Percentiles rank a stretch among this genome's conserved stretches.
phyloP scores from a whole-genome alignment of 2,329 filamentous ascomycete species.

The Arachnomyces sp. region DNA sequence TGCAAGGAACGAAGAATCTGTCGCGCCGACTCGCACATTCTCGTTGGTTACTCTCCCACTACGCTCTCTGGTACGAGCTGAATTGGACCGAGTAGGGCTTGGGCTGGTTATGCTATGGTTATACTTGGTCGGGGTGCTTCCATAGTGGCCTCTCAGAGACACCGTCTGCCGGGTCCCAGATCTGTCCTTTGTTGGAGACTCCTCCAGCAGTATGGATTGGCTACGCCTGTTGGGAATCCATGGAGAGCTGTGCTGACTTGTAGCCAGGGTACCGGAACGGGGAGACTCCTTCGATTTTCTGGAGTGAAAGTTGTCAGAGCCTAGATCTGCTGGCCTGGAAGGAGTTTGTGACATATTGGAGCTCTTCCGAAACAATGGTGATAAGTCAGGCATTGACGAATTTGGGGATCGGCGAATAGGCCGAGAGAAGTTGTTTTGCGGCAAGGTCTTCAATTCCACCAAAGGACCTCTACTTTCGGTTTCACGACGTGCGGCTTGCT shows the following conservation, averaged over 20 bases:
- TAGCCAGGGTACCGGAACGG: slow-evolving; percentile 6
- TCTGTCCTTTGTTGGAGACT: slow-evolving; percentile 2
- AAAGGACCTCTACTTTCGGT: slow-evolving; percentile 2
- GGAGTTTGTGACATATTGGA: slow-evolving; percentile 5
- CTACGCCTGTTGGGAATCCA: slow-evolving; percentile 8
- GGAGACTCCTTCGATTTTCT: slow-evolving; percentile 3
- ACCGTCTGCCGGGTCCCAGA: background rate
- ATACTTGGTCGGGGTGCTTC: slow-evolving; percentile 1
- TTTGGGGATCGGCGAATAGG: slow-evolving; percentile 12
- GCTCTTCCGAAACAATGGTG: slow-evolving; percentile 9
- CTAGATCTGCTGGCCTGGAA: slow-evolving; percentile 3
- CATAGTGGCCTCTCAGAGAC: slow-evolving; percentile 4
- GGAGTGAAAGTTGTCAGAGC: background rate
- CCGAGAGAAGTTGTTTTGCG: slow-evolving; percentile 15
- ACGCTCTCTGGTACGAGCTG: slow-evolving; percentile 7
- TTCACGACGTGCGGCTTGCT: background rate
- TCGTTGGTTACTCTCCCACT: slow-evolving; percentile 10
- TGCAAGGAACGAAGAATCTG: background rate
- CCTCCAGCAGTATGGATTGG: background rate
- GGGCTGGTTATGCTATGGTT: slow-evolving; percentile 5
- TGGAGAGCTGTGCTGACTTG: slow-evolving; percentile 8
- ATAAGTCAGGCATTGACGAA: slow-evolving; percentile 8
- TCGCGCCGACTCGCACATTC: slow-evolving; percentile 6
- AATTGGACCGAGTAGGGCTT: slow-evolving; percentile 6
- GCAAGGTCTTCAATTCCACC: slow-evolving; percentile 8